Conservation (phyloP, 2,329 filamentous ascomycete species). For the Graphilbum sp. region DNA sequence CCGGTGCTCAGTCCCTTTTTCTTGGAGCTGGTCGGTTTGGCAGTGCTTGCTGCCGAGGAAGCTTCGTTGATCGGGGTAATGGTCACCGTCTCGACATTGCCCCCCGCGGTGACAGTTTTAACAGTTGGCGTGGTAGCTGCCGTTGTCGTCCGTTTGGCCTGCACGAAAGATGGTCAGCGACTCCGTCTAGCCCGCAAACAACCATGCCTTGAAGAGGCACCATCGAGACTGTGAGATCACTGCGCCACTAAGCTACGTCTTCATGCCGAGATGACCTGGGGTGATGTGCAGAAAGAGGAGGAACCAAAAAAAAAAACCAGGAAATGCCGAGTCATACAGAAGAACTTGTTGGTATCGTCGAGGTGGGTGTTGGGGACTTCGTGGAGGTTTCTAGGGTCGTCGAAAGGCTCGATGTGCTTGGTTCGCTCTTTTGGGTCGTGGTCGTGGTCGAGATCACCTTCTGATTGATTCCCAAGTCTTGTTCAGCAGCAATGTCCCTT, state of each 20-base stretch:
- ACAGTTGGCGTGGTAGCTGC: constrained; percentile 5
- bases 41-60: constrained; percentile 1
- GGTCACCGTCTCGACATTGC: constrained; percentile 37
- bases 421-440: neutral
- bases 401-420: neutral
- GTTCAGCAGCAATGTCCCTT: constrained; percentile 1
- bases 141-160: neutral
- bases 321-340: constrained; percentile 4
- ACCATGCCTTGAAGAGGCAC: too few relatives aligned
- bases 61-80: constrained; percentile 21
- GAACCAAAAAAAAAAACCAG: neutral
- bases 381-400: neutral
- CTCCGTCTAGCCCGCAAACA: too few relatives aligned
- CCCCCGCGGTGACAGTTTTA: constrained; percentile 16
- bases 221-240: too few relatives aligned
- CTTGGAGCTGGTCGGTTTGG: constrained; percentile 6
- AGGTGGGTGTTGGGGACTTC: too few relatives aligned
- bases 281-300: neutral
- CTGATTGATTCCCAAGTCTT: neutral
- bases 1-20: constrained; percentile 24
- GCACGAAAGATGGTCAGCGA: neutral
- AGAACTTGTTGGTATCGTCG: constrained; percentile 6
- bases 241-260: too few relatives aligned
- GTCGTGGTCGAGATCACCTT: neutral
- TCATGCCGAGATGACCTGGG: neutral